A percentile compares a stretch with the other conserved stretches of the same genome.
These are phyloP conservation scores for Gigaspora rosea DNA, from an alignment of 192 early-diverging fungal species.

Conservation along the genomic window DNA sequence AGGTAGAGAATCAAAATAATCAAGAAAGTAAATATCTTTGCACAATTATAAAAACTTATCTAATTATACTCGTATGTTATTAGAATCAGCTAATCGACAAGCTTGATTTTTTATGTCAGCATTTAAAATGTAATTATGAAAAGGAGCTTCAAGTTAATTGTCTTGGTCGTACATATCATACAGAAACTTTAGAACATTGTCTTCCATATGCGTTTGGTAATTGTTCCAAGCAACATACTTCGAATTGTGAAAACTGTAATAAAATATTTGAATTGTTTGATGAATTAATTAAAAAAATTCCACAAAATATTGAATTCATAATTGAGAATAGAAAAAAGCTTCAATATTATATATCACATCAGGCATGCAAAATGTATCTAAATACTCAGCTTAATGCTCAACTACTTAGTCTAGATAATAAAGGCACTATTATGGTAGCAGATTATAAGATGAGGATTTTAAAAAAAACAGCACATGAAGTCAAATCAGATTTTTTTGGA, in stretches of 20 bases:
- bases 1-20: neutral
- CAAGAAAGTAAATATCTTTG: too few species aligned
- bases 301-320: neutral
- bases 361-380: neutral
- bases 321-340: neutral
- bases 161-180: neutral
- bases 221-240: neutral
- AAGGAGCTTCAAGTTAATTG: too few species aligned
- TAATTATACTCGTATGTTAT: too few species aligned
- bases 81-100: neutral
- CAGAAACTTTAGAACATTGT: neutral
- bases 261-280: neutral
- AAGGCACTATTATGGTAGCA: neutral
- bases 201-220: neutral
- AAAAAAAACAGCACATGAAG: neutral
- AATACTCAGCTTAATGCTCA: neutral
- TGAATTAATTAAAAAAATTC: neutral
- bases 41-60: too few species aligned
- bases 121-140: neutral
- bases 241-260: neutral
- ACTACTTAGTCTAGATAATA: neutral
- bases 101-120: neutral
- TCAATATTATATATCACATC: neutral
- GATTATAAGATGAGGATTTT: neutral
- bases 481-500: neutral